Base-by-base conservation (phyloP, 2,329 filamentous ascomycete genomes). In the Scleromitrula shiraiana region DNA sequence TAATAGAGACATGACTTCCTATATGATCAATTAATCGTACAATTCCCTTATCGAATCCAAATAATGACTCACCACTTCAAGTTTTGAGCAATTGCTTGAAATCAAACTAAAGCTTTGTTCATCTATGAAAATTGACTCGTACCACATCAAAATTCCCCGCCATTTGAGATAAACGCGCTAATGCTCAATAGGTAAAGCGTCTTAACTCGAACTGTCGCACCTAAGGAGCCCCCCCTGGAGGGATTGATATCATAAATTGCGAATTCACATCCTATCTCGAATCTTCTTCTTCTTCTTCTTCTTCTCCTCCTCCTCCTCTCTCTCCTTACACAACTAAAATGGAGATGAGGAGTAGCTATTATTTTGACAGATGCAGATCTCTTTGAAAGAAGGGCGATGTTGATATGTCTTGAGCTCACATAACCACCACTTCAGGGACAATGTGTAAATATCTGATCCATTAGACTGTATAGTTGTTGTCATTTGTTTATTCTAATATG, bases 321-420 rank as follows among this genome's bases (percentile, higher is more conserved):
- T 71, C 70, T 76, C 73, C 69, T 65, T 68, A 78, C 50, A 76
- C 80, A 87, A 88, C 83, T 88, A 88, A 79, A 78, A 77, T 82
- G 83, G 81, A 78, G 66, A 74, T 83, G 83, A 89, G 77, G 84
- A 85, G 81, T 72, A 75, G 78, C 76, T 75, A 74, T 64, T 69
- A 67, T 64, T 33, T 19, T 39, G 67, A 64, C 72, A 75, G 69
- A 67, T 42, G 70, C 67, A 82, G 71, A 64, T 58, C 73, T 76
- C 70, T 76, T 50, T 47, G 69, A 69, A 62, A 66, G 70, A 73
- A 71, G 74, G 71, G 71, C 70, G 70, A 73, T 82, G 79, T 69
- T 77, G 78, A 81, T 53, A 81, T 83, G 78, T 78, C 70, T 70
- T 68, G 74, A 76, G 76, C 67, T 72, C 75, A 72, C 64, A 66